Evolutionary conservation across 2,329 filamentous ascomycete species (phyloP).

Genomic region (Beauveria sp.): DNA sequence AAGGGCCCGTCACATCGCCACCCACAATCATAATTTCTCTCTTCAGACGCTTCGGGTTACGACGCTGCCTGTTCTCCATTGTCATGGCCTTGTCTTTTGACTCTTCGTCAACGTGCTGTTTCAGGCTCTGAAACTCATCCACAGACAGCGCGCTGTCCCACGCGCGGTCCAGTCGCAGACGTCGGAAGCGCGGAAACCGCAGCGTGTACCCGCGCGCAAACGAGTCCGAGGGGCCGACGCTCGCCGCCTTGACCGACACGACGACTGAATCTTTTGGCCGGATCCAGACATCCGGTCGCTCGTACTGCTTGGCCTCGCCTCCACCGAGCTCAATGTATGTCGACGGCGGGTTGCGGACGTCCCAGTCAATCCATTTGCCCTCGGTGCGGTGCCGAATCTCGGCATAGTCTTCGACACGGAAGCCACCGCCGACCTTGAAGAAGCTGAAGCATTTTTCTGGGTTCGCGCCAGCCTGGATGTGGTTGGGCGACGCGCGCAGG

Average conservation of each 20-base stretch:
- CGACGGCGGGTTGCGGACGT: conserved; percentile 65
- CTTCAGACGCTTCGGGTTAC: conserved; percentile 53
- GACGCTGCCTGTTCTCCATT: conserved; percentile 58
- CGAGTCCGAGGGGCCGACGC: conserved; percentile 63
- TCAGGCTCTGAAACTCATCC: conserved; percentile 68
- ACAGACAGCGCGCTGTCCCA: conserved; percentile 77
- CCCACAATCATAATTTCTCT: conserved; percentile 66
- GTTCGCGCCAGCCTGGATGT: conserved; percentile 50
- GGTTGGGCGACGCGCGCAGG: conserved; percentile 63
- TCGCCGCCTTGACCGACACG: conserved; percentile 80
- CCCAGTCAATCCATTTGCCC: conserved; percentile 87
- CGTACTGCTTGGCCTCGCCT: conserved; percentile 59
- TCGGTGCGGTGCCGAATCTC: conserved; percentile 77
- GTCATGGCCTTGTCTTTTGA: conserved; percentile 68
- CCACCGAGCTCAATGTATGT: conserved; percentile 77
- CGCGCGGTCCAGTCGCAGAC: conserved; percentile 69
- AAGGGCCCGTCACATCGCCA: conserved; percentile 38
- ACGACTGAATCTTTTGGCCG: conserved; percentile 81
- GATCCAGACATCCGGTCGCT: conserved; percentile 89
- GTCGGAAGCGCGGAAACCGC: conserved; percentile 85
- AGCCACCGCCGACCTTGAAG: conserved; percentile 95
- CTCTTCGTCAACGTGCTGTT: conserved; percentile 61
- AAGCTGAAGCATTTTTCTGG: conserved; percentile 84
- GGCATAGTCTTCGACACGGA: conserved; percentile 76
- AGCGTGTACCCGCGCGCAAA: conserved; percentile 73